A percentile compares a stretch with the other conserved stretches of the same genome.
Conservation (phyloP, 495 filamentous ascomycete genomes). For the Aspergillus carlsbadensis region DNA sequence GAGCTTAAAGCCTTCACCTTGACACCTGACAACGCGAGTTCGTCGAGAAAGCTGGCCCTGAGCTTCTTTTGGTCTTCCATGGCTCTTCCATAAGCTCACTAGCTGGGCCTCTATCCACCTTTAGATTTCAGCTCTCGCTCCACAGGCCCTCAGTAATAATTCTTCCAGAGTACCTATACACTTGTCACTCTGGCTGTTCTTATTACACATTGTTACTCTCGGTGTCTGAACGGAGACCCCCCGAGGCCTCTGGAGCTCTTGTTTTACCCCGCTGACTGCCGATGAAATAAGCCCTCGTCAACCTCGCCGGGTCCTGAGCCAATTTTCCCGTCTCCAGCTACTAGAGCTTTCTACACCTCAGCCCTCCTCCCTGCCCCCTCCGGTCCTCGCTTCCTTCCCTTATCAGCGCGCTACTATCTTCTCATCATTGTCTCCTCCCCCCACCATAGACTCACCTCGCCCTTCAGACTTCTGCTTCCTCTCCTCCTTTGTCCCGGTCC, state of each 20-base stretch:
- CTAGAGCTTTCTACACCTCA: slow-evolving; percentile 7
- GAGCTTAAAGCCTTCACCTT: not conserved
- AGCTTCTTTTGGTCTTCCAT: slow-evolving; percentile 2
- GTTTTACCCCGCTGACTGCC: not conserved
- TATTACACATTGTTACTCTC: not conserved
- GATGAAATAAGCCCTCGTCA: slow-evolving; percentile 1
- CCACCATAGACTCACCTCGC: not conserved
- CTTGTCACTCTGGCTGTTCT: not conserved
- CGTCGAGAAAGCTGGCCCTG: not conserved
- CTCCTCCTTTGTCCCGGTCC: slow-evolving; percentile 8
- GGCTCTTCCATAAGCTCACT: slow-evolving; percentile 2
- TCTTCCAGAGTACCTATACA: not conserved
- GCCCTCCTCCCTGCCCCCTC: not conserved
- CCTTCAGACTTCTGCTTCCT: slow-evolving; percentile 16
- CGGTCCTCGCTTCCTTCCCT: slow-evolving; percentile 2
- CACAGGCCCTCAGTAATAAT: slow-evolving; percentile 2
- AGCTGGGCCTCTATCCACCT: not conserved
- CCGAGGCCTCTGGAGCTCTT: not conserved
- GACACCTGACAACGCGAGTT: not conserved
- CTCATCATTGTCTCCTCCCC: slow-evolving; percentile 11
- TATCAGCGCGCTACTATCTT: not conserved
- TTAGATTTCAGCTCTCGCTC: slow-evolving; percentile 1
- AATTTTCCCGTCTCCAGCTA: not conserved
- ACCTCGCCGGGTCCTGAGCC: slow-evolving; percentile 4
- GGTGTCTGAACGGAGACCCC: slow-evolving; percentile 1